phyloP scores from a whole-genome alignment of 2,329 filamentous ascomycete species.

The Aspergillaceae sp. region DNA sequence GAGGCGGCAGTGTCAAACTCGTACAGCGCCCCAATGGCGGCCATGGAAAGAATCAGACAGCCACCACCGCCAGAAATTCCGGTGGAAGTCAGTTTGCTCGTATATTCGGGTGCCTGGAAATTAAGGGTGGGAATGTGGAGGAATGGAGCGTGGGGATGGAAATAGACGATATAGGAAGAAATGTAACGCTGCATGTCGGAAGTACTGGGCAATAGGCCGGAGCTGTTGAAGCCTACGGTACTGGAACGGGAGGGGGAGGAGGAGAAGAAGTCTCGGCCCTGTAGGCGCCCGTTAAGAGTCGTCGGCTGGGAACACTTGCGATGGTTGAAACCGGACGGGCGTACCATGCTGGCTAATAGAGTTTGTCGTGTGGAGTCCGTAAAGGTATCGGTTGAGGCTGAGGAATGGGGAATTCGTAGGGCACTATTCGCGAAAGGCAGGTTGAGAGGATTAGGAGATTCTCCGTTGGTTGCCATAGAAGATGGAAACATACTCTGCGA shows the following conservation, averaged over 20 bases:
- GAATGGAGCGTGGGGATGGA: slow-evolving; percentile 92
- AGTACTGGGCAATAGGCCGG: slow-evolving; percentile 63
- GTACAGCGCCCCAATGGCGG: slow-evolving; percentile 77
- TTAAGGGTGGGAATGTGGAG: slow-evolving; percentile 84
- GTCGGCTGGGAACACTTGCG: slow-evolving; percentile 53
- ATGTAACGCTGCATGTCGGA: slow-evolving; percentile 85
- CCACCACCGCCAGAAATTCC: slow-evolving; percentile 66
- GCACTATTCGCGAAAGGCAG: slow-evolving; percentile 51
- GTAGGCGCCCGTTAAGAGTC: slow-evolving; percentile 37
- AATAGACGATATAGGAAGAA: slow-evolving; percentile 79
- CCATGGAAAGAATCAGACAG: slow-evolving; percentile 80
- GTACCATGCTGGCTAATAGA: slow-evolving; percentile 53
- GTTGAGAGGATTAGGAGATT: slow-evolving; percentile 40
- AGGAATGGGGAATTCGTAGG: slow-evolving; percentile 51
- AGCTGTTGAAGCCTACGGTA: slow-evolving; percentile 27
- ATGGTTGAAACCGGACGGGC: slow-evolving; percentile 48
- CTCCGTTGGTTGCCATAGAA: slow-evolving; percentile 35
- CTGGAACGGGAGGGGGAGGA: slow-evolving; percentile 11
- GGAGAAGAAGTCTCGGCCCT: slow-evolving; percentile 25
- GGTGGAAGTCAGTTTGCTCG: slow-evolving; percentile 47
- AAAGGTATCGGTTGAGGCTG: slow-evolving; percentile 56
- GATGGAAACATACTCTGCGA: slow-evolving; percentile 45
- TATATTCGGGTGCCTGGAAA: slow-evolving; percentile 68
- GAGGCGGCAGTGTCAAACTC: slow-evolving; percentile 74
- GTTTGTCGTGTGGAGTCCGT: slow-evolving; percentile 58